Evolutionary conservation across 352 stramenopile species (phyloP).

Genomic region (Globisporangium spiculum): DNA sequence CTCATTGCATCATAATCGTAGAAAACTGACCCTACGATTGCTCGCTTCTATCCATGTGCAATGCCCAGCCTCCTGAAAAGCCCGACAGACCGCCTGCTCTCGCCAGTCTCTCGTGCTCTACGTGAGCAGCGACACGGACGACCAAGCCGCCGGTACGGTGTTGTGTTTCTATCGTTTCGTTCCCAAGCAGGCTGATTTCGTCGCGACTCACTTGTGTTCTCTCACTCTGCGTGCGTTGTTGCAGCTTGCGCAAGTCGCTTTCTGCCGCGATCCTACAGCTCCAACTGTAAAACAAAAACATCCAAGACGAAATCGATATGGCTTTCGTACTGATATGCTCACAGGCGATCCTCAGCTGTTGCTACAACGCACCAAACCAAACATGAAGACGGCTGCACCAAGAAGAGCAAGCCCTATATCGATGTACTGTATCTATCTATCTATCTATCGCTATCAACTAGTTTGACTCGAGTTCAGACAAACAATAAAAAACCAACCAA

Average conservation of each 20-base stretch:
- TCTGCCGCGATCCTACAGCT: background rate
- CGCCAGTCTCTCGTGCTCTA: constrained; percentile 51
- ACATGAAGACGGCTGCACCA: background rate
- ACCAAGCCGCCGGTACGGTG: constrained; percentile 13
- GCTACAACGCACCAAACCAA: background rate
- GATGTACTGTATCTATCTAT: too few species aligned
- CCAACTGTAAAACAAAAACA: background rate
- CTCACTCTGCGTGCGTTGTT: background rate
- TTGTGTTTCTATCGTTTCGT: background rate
- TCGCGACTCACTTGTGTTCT: background rate
- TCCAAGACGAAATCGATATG: background rate
- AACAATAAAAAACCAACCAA: background rate
- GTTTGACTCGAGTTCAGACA: background rate
- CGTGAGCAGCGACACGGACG: constrained; percentile 24
- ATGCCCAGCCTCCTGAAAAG: constrained; percentile 48
- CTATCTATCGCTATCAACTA: background rate
- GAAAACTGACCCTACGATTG: background rate
- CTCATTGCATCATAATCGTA: background rate
- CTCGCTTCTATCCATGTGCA: background rate
- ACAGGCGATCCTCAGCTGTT: too few species aligned
- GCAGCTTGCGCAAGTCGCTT: constrained; percentile 10
- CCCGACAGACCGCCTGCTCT: constrained; percentile 67
- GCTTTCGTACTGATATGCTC: background rate
- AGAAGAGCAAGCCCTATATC: background rate
- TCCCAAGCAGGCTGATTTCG: background rate